phyloP scores from a whole-genome alignment of 345 rosid species.

The Bretschneidera sinensis region DNA sequence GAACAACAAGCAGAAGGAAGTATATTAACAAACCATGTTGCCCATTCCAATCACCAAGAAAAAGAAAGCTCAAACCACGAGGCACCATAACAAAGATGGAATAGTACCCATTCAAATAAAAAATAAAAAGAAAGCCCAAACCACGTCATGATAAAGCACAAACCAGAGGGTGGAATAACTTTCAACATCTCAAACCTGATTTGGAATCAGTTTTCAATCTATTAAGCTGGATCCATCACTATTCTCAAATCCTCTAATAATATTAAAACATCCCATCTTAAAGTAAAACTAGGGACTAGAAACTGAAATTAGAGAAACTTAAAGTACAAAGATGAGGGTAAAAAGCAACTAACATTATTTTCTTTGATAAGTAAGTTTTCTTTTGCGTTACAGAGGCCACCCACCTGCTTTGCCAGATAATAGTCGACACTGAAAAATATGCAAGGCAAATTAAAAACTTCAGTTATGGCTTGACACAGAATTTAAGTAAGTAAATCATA shows the following conservation, averaged over 20 bases:
- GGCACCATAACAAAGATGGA: no score
- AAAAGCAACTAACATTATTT: conserved; percentile 31
- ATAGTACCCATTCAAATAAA: no score
- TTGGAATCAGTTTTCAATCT: not conserved
- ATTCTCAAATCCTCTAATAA: not conserved
- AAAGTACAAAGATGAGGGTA: not conserved
- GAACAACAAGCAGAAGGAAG: no score
- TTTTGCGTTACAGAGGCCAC: conserved; percentile 29
- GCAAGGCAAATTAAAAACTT: not conserved
- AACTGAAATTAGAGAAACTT: conserved; percentile 3
- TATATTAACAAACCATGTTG: no score
- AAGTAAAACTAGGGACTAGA: not conserved
- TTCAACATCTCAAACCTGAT: not conserved
- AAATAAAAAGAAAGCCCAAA: not conserved
- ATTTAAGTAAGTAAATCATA: not conserved
- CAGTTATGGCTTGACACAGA: not conserved
- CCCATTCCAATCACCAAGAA: no score
- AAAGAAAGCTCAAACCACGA: no score
- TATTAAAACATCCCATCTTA: not conserved
- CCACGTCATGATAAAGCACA: not conserved
- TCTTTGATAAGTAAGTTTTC: conserved; percentile 24
- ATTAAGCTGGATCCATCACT: not conserved
- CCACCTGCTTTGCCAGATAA: conserved; percentile 22
- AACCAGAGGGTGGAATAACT: not conserved
- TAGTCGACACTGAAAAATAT: conserved; percentile 33